Conservation (phyloP, 106 monocot genomes). For the Gastrodia elata region DNA sequence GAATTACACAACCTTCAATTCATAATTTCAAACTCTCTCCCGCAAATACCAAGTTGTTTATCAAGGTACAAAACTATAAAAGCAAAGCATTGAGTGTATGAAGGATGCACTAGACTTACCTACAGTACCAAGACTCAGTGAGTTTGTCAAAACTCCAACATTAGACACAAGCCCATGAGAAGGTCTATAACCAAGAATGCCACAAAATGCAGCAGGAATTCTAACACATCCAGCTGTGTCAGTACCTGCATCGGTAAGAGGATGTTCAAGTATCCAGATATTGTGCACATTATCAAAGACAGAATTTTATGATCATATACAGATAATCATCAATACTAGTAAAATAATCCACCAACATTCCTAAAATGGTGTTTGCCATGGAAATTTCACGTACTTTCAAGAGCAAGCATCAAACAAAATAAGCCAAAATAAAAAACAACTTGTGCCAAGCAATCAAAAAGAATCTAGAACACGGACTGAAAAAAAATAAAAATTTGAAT, state of each 20-base stretch:
- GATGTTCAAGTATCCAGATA: neutral
- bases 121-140: conserved; percentile 73
- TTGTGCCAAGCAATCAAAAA: neutral
- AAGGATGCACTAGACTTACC: conserved; percentile 29
- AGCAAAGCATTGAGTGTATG: neutral
- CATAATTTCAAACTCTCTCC: neutral
- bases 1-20: neutral
- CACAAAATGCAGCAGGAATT: conserved; percentile 91
- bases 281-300: neutral
- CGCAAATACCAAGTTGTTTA: neutral
- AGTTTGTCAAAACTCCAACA: conserved; percentile 59
- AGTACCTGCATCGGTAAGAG: conserved; percentile 37
- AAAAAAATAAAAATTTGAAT: neutral
- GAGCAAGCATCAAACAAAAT: neutral
- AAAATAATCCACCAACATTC: neutral
- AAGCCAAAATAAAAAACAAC: neutral
- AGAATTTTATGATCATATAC: neutral
- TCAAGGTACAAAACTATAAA: neutral
- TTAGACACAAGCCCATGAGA: conserved; percentile 74
- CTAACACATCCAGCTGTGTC: conserved; percentile 86
- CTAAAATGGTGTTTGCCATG: neutral
- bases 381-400: neutral
- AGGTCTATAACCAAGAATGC: conserved; percentile 67
- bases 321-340: neutral
- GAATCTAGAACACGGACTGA: neutral